Base-by-base conservation (phyloP, 306 rosid species). In the Herpetospermum pedunculosum region DNA sequence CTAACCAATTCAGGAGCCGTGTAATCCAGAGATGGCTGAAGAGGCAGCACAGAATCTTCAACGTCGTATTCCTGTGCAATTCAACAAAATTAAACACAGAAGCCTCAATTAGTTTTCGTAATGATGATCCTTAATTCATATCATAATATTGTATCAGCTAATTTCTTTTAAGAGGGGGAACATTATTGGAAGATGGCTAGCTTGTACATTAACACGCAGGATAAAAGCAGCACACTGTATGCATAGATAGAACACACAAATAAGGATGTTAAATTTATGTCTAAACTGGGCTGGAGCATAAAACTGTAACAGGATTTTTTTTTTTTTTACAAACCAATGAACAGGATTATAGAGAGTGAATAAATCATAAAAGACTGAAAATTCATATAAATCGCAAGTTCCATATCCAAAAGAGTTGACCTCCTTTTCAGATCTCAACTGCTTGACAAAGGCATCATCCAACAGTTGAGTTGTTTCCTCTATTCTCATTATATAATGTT, bases 1-100 rank as follows among this genome's bases (percentile, higher is more conserved):
- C 85, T 83, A 75, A 90, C 96, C 83, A 91, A 75, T 84, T 91
- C 99, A 72, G 99, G 99, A 85, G 99, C 99, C 37, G 92, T 83
- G 84, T 95, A 95, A 80, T 91, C 85, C 75, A 95, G 84, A 3
- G 96, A 87, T 63, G 99, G 97, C 83, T 95, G 99, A 73, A 89
- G 89, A 13, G 97, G 99, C 70, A 95, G 81, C 67, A 91, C 52
- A 68, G 96, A 95, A 83, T 95, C 99, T 82, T 91, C 99, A 58
- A 88, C 92, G 55, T 95, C 99, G 80, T 95, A 95, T 81, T 95
- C 99, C 99, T 95, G 89, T 62, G 60, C 54, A 81, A 77, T 75
- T 69, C 71, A 34, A 71, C 63, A 49, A 30, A 65, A 48, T 19
- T 64, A 18, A 43, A 29, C 11, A 47, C 10, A 46, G 44, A 32